phyloP scores from a whole-genome alignment of 192 early-diverging fungal species.

The Entomortierella beljakovae region DNA sequence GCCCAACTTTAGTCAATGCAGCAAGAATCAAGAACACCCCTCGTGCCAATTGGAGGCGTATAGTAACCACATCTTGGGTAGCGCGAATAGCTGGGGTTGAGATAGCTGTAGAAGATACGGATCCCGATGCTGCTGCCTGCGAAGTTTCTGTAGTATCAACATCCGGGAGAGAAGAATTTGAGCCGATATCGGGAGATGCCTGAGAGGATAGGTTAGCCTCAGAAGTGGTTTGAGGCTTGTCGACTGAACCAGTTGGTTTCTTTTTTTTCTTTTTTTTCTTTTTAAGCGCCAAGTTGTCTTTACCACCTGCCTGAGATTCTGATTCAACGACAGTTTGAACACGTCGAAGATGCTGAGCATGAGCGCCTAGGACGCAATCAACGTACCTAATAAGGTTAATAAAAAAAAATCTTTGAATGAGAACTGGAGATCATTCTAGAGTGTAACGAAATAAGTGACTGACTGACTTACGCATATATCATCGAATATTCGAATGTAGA shows the following conservation, averaged over 20 bases:
- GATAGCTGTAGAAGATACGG: neutral
- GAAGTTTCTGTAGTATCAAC: neutral
- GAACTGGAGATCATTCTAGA: no score
- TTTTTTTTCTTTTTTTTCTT: conserved; percentile 55
- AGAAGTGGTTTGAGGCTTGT: neutral
- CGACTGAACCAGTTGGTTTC: neutral
- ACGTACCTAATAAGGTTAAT: conserved; percentile 35
- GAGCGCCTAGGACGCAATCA: conserved; percentile 46
- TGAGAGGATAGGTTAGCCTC: neutral
- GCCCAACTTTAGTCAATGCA: conserved; percentile 43
- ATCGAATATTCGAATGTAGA: conserved; percentile 70
- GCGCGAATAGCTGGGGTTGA: neutral
- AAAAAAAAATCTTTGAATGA: neutral
- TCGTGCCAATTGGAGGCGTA: conserved; percentile 26
- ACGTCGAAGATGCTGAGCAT: conserved; percentile 46
- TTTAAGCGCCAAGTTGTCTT: neutral
- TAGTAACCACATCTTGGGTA: neutral
- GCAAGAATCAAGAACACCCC: conserved; percentile 29
- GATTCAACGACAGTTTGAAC: conserved; percentile 15
- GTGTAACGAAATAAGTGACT: no score
- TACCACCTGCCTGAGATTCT: neutral
- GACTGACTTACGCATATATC: conserved; percentile 65
- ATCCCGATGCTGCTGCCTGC: neutral
- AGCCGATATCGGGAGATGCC: neutral
- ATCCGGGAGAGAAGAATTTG: neutral